These are phyloP conservation scores for Jacaranda copaia DNA, from an alignment of 257 asterid species.

Conservation along the genomic window DNA sequence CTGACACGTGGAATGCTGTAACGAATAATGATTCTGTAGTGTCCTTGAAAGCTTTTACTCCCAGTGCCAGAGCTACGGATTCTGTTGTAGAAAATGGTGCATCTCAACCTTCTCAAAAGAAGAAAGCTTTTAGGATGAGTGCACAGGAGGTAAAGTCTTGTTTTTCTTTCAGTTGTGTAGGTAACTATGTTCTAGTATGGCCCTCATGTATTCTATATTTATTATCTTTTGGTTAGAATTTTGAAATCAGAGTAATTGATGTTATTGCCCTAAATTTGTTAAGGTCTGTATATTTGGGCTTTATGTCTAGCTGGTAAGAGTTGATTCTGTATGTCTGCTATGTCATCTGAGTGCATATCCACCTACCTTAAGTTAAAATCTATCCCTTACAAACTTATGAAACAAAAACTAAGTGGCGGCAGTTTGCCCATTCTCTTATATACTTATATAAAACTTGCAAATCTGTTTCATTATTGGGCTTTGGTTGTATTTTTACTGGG, in stretches of 20 bases:
- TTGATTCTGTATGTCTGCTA: neutral
- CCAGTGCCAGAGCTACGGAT: conserved; percentile 26
- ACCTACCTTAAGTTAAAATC: neutral
- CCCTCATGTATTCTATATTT: neutral
- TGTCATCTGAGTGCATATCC: neutral
- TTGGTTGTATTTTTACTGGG: conserved; percentile 49
- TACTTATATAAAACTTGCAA: neutral
- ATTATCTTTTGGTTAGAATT: neutral
- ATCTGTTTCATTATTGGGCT: neutral
- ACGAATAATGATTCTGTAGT: conserved; percentile 38
- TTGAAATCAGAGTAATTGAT: conserved; percentile 1
- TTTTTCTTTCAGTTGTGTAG: conserved; percentile 14
- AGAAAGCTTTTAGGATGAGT: conserved; percentile 72
- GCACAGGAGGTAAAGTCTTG: conserved; percentile 68
- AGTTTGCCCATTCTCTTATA: neutral
- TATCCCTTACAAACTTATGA: neutral
- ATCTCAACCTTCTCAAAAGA: conserved; percentile 62
- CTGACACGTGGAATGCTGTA: conserved; percentile 34
- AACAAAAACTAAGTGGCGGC: neutral
- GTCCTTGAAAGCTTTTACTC: conserved; percentile 34
- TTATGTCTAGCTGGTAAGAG: conserved; percentile 8
- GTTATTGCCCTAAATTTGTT: conserved; percentile 2
- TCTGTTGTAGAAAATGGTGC: conserved; percentile 41
- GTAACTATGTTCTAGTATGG: neutral
- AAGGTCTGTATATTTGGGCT: neutral